Evolutionary conservation across 129 eudicot species (phyloP).

Genomic region (Flaveria bidentis): DNA sequence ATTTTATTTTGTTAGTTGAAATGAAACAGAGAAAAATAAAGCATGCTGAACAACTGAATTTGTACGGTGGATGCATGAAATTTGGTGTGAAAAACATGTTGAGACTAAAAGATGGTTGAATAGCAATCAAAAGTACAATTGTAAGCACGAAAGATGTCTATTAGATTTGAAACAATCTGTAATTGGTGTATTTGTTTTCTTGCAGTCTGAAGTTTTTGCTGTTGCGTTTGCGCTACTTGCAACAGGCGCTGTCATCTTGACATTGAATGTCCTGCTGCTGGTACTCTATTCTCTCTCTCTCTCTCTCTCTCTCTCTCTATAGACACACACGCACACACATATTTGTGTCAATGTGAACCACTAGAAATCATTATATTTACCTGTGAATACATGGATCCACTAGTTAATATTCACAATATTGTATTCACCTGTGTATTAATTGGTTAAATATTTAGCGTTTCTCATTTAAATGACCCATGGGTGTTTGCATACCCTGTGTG

Average conservation of each 20-base stretch:
- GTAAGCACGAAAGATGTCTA: neutral
- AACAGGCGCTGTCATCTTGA: conserved; percentile 89
- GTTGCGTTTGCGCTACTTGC: conserved; percentile 99
- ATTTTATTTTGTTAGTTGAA: too few relatives aligned
- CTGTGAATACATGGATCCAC: neutral
- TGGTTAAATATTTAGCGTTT: neutral
- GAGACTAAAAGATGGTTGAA: neutral
- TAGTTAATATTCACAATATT: neutral
- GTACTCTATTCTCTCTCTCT: conserved; percentile 36
- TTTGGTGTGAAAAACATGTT: conserved; percentile 1
- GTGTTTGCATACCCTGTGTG: neutral
- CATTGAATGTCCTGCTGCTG: conserved; percentile 87
- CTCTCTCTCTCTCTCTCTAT: neutral
- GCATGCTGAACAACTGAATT: too few relatives aligned
- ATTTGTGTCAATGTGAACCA: neutral
- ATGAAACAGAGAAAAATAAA: too few relatives aligned
- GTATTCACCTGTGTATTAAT: neutral
- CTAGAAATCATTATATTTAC: neutral
- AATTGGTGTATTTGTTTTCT: neutral
- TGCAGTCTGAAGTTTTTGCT: conserved; percentile 96
- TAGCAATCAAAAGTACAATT: neutral
- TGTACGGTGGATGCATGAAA: neutral
- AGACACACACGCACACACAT: too few relatives aligned
- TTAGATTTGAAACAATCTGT: conserved; percentile 12
- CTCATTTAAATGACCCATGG: neutral